Evolutionary conservation across 768 basidiomycete species (phyloP), one percentile per base, ranked within the genome.

Genomic region (Psilocybe azurescens): DNA sequence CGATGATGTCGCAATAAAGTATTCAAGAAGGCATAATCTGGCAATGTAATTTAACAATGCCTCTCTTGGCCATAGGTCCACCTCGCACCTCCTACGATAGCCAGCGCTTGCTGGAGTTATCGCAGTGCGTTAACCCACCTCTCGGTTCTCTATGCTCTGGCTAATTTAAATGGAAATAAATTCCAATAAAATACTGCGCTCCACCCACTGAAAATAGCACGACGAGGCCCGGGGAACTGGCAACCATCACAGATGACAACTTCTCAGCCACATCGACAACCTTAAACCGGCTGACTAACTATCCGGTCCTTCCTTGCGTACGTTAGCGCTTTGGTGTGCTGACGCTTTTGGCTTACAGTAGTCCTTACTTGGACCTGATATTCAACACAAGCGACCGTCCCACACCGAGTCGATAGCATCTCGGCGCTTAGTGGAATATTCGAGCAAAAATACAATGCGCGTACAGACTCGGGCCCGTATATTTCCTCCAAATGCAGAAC

Each of bases 1-100:
- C 63, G 62, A 64, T 70, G 69, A 68, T 67, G 60, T 48, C 53
- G 46, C 57, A 13, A 38, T 63, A 55, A 33, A 38, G 18, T 44
- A 11, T 39, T 32, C 29, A 20, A 6, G 56, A 18, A 24, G 28
- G 9, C 24, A 28, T 57, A 39, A 33, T 52, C 44, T 36, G n/a
- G 52, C 50, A 28, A 11, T 52, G 5, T 52, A 32, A 32, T 5
- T 36, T n/a, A 52, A 16, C 52, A n/a, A 5, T 33, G n/a, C 52
- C 30, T 16, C 52, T 16, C 14, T 16, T 44, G 41, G 6, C 41
- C n/a, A n/a, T 13, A 44, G 14, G 41, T 44, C 41, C 41, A 8
- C 6, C 6, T 36, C 33, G 33, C 33, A 36, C 33, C 33, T 36
- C 24, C 29, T 10, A 47, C 16, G 14, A 16, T 47, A 6, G 16